Evolutionary conservation across 305 asterid species (phyloP).

Genomic region (Fraxinus floribunda): DNA sequence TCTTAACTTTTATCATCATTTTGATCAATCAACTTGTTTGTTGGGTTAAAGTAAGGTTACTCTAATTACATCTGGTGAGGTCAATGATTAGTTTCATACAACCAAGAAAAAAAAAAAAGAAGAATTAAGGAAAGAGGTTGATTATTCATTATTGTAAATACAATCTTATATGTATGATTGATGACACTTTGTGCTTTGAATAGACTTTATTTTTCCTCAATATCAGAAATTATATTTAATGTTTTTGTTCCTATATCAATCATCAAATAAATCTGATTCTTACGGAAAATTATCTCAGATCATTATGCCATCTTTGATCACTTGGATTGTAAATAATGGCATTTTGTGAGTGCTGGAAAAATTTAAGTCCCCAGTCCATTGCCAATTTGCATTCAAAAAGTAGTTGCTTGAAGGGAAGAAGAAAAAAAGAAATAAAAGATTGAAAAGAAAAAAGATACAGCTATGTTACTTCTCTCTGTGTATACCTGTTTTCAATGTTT

Average conservation of each 20-base stretch:
- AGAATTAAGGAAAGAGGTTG: neutral
- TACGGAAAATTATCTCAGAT: neutral
- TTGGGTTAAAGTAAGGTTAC: neutral
- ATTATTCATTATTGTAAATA: neutral
- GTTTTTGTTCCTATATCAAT: constrained; percentile 1
- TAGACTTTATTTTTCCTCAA: neutral
- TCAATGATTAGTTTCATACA: neutral
- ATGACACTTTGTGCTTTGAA: neutral
- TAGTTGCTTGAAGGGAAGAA: constrained; percentile 1
- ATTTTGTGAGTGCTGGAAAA: neutral
- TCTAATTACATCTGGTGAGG: neutral
- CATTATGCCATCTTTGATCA: neutral
- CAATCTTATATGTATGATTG: neutral
- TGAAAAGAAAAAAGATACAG: neutral
- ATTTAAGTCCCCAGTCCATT: neutral
- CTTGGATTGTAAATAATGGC: neutral
- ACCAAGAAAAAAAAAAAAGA: neutral
- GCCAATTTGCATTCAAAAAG: neutral
- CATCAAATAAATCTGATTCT: neutral
- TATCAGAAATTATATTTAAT: neutral
- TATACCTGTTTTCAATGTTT: neutral
- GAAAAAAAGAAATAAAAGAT: neutral
- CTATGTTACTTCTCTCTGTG: neutral
- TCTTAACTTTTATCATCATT: neutral
- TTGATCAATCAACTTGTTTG: neutral